phyloP scores from a whole-genome alignment of 306 rosid genomes.

The Citrullus amarus region DNA sequence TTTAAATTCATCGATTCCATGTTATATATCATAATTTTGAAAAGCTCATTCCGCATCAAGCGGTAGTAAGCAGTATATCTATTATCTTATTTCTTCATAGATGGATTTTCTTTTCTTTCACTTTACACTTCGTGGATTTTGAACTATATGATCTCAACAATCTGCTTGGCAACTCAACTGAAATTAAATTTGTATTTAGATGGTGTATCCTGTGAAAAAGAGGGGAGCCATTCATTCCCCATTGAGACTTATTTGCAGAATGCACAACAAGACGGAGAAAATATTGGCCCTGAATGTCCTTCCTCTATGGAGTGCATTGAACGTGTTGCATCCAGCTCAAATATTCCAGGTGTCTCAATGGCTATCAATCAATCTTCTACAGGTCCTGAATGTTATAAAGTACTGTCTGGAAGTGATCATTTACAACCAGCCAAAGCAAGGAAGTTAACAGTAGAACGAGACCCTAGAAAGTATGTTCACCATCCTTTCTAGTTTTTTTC shows the following conservation, averaged over 20 bases:
- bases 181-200: conserved; percentile 25
- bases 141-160: not conserved
- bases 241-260: conserved; percentile 38
- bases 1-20: not conserved
- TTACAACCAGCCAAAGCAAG: conserved; percentile 53
- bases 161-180: conserved; percentile 16
- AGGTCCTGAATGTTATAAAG: conserved; percentile 63
- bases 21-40: not conserved
- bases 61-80: not conserved
- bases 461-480: conserved; percentile 55
- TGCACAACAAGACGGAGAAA: conserved; percentile 36
- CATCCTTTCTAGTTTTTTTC: not conserved
- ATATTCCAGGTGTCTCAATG: conserved; percentile 52
- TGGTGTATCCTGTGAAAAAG: conserved; percentile 47
- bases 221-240: conserved; percentile 24
- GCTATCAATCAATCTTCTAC: conserved; percentile 57
- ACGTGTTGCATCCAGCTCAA: conserved; percentile 68
- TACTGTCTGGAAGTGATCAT: conserved; percentile 44
- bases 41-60: not conserved
- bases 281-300: conserved; percentile 37
- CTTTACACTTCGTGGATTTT: not conserved
- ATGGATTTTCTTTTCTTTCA: not conserved
- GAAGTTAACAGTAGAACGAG: conserved; percentile 65
- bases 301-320: conserved; percentile 39
- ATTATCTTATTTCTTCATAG: not conserved